These are phyloP conservation scores for Cyathus striatus DNA, from an alignment of 768 basidiomycete genomes.

Conservation along the genomic window DNA sequence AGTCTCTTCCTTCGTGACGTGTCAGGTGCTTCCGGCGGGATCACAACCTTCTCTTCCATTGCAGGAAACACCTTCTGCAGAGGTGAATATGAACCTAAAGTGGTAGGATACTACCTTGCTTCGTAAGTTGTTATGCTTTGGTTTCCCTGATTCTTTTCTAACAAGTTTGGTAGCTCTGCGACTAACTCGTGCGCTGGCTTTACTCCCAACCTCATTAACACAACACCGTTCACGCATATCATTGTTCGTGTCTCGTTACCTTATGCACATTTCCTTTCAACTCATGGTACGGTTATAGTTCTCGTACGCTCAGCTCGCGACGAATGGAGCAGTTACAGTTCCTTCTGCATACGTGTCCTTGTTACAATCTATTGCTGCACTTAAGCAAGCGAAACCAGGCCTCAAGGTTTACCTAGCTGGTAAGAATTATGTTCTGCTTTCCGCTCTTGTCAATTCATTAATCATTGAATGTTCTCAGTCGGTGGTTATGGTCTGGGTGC, in stretches of 20 bases:
- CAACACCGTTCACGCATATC: neutral
- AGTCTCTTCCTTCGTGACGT: neutral
- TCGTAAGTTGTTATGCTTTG: neutral
- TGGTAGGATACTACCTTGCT: slow-evolving; percentile 7
- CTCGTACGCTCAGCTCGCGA: neutral
- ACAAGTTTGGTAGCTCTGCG: neutral
- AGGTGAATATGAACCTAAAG: slow-evolving; percentile 4
- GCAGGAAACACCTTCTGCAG: slow-evolving; percentile 3
- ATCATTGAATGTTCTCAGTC: neutral
- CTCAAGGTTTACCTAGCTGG: neutral
- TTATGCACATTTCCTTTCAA: neutral
- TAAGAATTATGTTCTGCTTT: neutral
- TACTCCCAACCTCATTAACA: neutral
- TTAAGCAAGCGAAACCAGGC: neutral
- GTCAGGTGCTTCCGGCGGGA: neutral
- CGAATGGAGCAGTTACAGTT: neutral
- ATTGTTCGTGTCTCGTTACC: neutral
- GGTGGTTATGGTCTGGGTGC: neutral
- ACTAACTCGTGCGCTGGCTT: neutral
- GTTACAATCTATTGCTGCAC: neutral
- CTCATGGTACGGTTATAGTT: neutral
- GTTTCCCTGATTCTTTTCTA: neutral
- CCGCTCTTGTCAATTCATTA: neutral
- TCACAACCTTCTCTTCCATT: slow-evolving; percentile 6
- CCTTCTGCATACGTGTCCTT: neutral